Evolutionary conservation across 2,329 filamentous ascomycete species (phyloP).

Genomic region (Pyrenochaeta sp.): DNA sequence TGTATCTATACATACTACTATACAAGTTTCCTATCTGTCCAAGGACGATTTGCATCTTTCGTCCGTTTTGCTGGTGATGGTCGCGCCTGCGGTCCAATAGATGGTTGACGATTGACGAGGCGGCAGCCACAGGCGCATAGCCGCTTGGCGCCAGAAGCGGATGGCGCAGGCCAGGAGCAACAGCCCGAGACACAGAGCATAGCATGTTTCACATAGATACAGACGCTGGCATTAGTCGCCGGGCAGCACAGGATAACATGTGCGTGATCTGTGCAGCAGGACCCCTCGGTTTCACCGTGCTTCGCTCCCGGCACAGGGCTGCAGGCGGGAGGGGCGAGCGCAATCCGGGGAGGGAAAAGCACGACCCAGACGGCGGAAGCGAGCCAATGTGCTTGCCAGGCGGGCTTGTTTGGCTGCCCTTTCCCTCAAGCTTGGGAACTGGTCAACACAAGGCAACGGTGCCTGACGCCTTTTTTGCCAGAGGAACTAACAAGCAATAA

Average conservation of each 20-base stretch:
- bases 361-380: conserved; percentile 24
- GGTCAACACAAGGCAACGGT: conserved; percentile 8
- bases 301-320: conserved; percentile 22
- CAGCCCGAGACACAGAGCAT: neutral
- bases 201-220: neutral
- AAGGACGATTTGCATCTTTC: neutral
- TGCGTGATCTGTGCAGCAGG: conserved; percentile 7
- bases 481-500: neutral
- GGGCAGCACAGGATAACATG: neutral
- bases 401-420: conserved; percentile 13
- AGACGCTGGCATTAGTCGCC: too few species aligned
- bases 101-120: conserved; percentile 1
- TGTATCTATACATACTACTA: conserved; percentile 2
- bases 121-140: neutral
- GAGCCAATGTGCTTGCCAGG: conserved; percentile 36
- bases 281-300: conserved; percentile 1
- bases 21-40: too few species aligned
- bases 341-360: conserved; percentile 27
- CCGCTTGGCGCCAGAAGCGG: conserved; percentile 2
- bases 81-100: conserved; percentile 16
- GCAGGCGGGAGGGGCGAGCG: conserved; percentile 24
- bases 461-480: conserved; percentile 17
- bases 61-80: conserved; percentile 9
- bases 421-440: conserved; percentile 3
- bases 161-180: neutral